These are phyloP conservation scores for Perkinsus chesapeaki DNA, from an alignment of 169 alveolate species.

Conservation along the genomic window DNA sequence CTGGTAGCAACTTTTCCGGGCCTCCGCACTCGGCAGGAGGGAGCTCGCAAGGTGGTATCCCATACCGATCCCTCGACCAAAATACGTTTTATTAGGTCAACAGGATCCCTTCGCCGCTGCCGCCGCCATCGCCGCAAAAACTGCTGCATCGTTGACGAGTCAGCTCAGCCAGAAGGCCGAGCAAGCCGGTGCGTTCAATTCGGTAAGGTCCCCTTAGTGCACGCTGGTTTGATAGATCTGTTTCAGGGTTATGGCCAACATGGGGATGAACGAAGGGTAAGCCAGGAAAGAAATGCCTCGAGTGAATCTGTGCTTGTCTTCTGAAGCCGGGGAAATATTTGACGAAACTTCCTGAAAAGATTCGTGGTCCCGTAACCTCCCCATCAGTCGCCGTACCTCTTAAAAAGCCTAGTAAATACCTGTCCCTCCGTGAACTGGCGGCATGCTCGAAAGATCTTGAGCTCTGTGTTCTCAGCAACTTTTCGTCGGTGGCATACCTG, in stretches of 20 bases:
- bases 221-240: not conserved
- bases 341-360: no score
- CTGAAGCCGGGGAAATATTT: no score
- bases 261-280: not conserved
- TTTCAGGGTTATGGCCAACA: not conserved
- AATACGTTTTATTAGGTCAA: not conserved
- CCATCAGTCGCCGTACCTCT: no score
- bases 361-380: no score
- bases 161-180: not conserved
- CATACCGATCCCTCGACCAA: no score
- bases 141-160: not conserved
- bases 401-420: no score
- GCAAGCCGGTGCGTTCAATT: not conserved
- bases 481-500: not conserved
- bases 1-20: slow-evolving; percentile 1
- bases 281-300: not conserved
- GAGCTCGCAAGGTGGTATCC: not conserved
- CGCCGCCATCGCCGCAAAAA: not conserved
- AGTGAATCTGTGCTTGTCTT: no score
- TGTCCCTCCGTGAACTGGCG: no score
- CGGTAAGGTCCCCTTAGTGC: not conserved
- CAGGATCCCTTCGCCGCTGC: slow-evolving; percentile 2
- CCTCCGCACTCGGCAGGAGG: not conserved
- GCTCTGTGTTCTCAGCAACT: not conserved
- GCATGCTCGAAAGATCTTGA: no score